Conservation (phyloP, 345 rosid genomes). For the Euphorbia lathyris region DNA sequence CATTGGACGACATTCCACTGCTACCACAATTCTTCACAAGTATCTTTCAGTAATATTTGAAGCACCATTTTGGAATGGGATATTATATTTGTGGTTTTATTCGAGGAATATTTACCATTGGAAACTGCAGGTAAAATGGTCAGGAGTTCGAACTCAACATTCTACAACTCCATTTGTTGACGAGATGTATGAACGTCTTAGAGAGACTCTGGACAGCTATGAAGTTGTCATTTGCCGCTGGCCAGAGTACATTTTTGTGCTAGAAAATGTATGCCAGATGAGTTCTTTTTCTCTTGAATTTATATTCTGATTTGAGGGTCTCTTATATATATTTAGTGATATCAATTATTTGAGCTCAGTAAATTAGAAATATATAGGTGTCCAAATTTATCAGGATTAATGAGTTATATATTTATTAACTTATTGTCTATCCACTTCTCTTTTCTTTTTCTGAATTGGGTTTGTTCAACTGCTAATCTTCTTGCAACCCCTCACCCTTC, state of each 20-base stretch:
- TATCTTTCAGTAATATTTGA: background rate
- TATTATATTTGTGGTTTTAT: background rate
- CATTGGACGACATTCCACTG: no score
- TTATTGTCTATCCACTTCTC: background rate
- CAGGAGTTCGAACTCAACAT: conserved; percentile 88
- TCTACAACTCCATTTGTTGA: conserved; percentile 94
- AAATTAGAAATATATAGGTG: no score
- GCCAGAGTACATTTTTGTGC: conserved; percentile 91
- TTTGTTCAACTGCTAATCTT: background rate
- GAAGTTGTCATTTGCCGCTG: conserved; percentile 92
- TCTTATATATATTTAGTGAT: background rate
- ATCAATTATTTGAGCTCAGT: background rate
- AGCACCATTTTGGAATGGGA: background rate
- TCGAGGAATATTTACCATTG: background rate
- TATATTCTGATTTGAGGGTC: background rate
- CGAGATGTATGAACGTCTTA: conserved; percentile 85
- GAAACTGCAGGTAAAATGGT: conserved; percentile 83
- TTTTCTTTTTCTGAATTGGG: background rate
- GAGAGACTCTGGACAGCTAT: conserved; percentile 67
- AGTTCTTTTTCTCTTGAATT: background rate
- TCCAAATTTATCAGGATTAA: background rate
- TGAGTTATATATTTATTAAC: background rate
- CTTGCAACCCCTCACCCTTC: background rate
- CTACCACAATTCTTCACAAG: background rate
- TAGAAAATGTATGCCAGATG: conserved; percentile 68